Evolutionary conservation across 2,329 filamentous ascomycete genomes (phyloP).

Genomic region (Phyllosticta citribraziliensis): DNA sequence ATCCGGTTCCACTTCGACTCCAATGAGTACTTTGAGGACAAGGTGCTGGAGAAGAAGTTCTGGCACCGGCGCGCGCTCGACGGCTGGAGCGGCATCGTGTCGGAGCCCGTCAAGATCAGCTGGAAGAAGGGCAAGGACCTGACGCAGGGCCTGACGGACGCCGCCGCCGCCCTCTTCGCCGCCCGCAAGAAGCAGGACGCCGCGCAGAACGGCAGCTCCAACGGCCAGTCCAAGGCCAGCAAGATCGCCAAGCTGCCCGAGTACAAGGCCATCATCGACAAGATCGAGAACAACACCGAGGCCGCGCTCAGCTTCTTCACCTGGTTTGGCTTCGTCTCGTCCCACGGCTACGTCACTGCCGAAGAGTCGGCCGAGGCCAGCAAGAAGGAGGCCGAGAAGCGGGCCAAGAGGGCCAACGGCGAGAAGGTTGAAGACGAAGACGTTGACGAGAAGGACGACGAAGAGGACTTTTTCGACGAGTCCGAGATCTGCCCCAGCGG

Average conservation of each 20-base stretch:
- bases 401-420: constrained; percentile 34
- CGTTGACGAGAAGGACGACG: constrained; percentile 47
- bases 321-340: constrained; percentile 66
- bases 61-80: constrained; percentile 65
- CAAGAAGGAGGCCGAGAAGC: constrained; percentile 51
- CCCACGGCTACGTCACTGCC: constrained; percentile 57
- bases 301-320: constrained; percentile 73
- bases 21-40: constrained; percentile 69
- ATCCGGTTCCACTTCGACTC: constrained; percentile 63
- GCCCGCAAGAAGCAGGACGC: constrained; percentile 32
- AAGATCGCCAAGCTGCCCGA: constrained; percentile 46
- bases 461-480: constrained; percentile 55
- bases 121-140: constrained; percentile 71
- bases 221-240: constrained; percentile 25
- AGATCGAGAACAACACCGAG: constrained; percentile 49
- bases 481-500: constrained; percentile 83
- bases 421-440: constrained; percentile 31
- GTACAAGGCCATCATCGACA: constrained; percentile 44
- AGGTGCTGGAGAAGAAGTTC: constrained; percentile 80
- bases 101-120: constrained; percentile 76
- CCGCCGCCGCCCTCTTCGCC: constrained; percentile 60
- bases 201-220: constrained; percentile 15
- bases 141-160: constrained; percentile 68
- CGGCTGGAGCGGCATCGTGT: constrained; percentile 68
- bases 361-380: constrained; percentile 59